Evolutionary conservation across 2,329 filamentous ascomycete genomes (phyloP).

Genomic region (Colletotrichum sp.): DNA sequence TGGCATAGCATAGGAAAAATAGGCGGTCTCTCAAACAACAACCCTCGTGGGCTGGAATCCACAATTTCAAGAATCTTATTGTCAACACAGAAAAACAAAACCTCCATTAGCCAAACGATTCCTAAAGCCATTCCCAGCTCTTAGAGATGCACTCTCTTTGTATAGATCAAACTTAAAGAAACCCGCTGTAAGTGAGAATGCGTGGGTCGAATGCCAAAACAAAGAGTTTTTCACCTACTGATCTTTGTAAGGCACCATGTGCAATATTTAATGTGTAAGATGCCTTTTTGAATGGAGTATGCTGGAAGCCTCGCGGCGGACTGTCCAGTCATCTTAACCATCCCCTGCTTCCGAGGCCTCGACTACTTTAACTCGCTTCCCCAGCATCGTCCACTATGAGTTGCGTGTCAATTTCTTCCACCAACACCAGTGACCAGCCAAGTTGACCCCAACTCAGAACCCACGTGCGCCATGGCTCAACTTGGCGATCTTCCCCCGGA

Average conservation of each 20-base stretch:
- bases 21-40: too few species aligned
- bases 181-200: not conserved
- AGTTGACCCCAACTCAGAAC: not conserved
- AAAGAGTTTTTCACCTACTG: not conserved
- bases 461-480: not conserved
- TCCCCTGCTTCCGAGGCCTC: not conserved
- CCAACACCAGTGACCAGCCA: not conserved
- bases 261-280: not conserved
- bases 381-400: rapidly evolving
- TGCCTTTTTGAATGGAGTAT: not conserved
- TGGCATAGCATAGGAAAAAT: too few species aligned
- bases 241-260: not conserved
- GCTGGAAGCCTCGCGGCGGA: not conserved
- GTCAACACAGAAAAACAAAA: too few species aligned
- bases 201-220: not conserved
- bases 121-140: too few species aligned
- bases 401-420: not conserved
- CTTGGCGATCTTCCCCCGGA: not conserved
- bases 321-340: not conserved
- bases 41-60: too few species aligned
- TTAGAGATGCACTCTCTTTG: not conserved
- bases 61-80: too few species aligned
- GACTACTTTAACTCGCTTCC: not conserved
- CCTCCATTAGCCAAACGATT: too few species aligned
- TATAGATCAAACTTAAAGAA: not conserved